phyloP scores from a whole-genome alignment of 2,329 filamentous ascomycete genomes.

The Phaeosphaeriaceae sp. region DNA sequence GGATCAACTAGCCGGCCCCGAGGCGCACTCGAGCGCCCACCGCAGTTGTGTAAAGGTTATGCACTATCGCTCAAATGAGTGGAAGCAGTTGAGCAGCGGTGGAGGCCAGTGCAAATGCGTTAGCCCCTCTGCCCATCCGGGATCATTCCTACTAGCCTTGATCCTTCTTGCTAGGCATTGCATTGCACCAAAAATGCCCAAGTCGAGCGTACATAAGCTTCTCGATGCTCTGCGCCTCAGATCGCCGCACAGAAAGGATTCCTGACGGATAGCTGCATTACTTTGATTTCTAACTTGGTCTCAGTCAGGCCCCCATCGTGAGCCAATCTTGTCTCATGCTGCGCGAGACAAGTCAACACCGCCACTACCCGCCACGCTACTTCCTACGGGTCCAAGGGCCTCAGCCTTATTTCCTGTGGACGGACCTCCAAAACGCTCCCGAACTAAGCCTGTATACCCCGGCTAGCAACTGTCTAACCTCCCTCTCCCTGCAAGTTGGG shows the following conservation, averaged over 20 bases:
- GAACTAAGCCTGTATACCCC: conserved; percentile 43
- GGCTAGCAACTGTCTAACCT: conserved; percentile 41
- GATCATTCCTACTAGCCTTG: conserved; percentile 24
- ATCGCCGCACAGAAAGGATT: conserved; percentile 25
- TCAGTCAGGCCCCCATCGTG: conserved; percentile 34
- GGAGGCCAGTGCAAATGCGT: conserved; percentile 34
- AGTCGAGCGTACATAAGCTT: conserved; percentile 33
- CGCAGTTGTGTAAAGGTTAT: conserved; percentile 46
- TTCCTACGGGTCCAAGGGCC: conserved; percentile 32
- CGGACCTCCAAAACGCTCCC: conserved; percentile 35
- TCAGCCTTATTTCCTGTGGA: conserved; percentile 48
- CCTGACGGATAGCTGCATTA: conserved; percentile 20
- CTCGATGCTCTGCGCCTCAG: conserved; percentile 37
- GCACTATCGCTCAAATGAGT: conserved; percentile 39
- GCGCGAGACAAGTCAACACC: conserved; percentile 47
- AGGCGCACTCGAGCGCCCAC: conserved; percentile 45
- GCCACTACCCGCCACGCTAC: conserved; percentile 46
- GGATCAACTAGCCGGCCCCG: conserved; percentile 37
- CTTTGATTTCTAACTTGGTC: conserved; percentile 36
- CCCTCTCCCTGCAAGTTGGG: conserved; percentile 33
- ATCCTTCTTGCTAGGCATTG: conserved; percentile 23
- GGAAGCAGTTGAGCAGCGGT: conserved; percentile 30
- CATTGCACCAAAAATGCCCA: conserved; percentile 31
- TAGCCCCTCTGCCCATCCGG: conserved; percentile 30
- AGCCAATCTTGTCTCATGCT: conserved; percentile 38